These are phyloP conservation scores for Fusarium proliferatum DNA, from an alignment of 2,329 filamentous ascomycete species.

Conservation along the genomic window DNA sequence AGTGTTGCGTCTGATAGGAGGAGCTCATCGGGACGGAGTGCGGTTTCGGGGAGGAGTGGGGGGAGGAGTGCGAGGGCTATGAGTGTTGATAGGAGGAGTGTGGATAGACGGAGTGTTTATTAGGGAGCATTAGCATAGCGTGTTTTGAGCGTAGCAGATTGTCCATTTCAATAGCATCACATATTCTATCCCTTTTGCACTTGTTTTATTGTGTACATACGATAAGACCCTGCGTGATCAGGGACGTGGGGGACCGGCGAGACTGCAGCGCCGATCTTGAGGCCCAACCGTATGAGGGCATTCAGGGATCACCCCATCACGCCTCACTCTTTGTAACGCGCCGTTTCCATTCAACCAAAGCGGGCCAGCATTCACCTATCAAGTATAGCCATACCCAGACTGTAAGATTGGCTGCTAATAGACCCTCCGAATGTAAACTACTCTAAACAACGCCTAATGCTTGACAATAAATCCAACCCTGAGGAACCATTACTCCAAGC, in stretches of 20 bases:
- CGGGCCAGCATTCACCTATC: too few relatives aligned
- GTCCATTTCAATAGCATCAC: not conserved
- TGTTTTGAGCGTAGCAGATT: constrained; percentile 1
- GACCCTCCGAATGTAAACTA: not conserved
- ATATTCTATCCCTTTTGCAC: rapidly evolving
- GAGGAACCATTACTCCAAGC: rapidly evolving
- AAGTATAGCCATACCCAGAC: rapidly evolving
- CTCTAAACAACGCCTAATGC: not conserved
- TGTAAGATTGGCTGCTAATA: rapidly evolving
- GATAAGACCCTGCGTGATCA: not conserved
- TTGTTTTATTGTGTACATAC: rapidly evolving
- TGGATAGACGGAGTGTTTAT: constrained; percentile 12
- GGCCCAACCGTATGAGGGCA: not conserved
- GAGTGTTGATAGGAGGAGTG: constrained; percentile 22
- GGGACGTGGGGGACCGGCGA: not conserved
- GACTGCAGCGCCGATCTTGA: not conserved
- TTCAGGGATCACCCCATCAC: not conserved
- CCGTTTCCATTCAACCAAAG: not conserved
- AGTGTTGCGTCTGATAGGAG: constrained; percentile 2
- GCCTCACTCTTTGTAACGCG: rapidly evolving
- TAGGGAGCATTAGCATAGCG: constrained; percentile 16
- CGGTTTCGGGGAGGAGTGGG: not conserved
- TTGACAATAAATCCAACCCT: too few relatives aligned
- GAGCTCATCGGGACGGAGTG: not conserved
- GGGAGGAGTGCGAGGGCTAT: constrained; percentile 14